phyloP scores from a whole-genome alignment of 345 rosid genomes.

The Orychophragmus violaceus region DNA sequence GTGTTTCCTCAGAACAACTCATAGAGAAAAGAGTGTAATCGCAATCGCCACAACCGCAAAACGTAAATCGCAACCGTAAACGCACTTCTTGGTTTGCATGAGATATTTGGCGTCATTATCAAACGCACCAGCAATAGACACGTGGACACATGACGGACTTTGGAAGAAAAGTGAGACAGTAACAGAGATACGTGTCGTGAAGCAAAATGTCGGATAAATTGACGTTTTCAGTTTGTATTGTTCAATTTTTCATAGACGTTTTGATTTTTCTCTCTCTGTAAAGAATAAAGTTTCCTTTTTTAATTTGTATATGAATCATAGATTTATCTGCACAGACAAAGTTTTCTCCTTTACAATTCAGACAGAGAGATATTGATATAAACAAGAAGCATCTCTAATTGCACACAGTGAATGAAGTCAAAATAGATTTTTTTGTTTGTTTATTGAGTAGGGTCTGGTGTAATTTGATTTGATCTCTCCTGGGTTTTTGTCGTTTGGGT shows the following conservation, averaged over 20 bases:
- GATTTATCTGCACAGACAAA: conserved; percentile 4
- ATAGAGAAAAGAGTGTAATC: background rate
- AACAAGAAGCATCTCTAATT: background rate
- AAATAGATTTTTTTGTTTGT: background rate
- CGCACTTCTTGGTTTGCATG: conserved; percentile 1
- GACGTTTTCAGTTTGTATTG: conserved; percentile 36
- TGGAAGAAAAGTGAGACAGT: conserved; percentile 17
- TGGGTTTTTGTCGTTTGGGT: conserved; percentile 4
- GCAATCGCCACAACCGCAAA: background rate
- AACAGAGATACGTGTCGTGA: conserved; percentile 26
- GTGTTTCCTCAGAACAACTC: conserved; percentile 50
- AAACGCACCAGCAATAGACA: conserved; percentile 17
- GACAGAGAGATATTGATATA: background rate
- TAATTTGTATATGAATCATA: background rate
- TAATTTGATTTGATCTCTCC: conserved; percentile 33
- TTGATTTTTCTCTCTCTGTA: conserved; percentile 30
- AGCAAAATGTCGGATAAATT: conserved; percentile 8
- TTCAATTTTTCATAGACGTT: conserved; percentile 34
- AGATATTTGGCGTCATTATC: conserved; percentile 7
- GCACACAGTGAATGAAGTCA: background rate
- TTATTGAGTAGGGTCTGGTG: conserved; percentile 1
- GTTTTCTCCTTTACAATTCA: conserved; percentile 3
- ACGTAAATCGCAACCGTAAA: background rate
- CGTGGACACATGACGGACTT: conserved; percentile 21
- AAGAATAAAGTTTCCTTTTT: conserved; percentile 20